Base-by-base conservation (phyloP, 352 stramenopile genomes). In the Lagenidium sp. region DNA sequence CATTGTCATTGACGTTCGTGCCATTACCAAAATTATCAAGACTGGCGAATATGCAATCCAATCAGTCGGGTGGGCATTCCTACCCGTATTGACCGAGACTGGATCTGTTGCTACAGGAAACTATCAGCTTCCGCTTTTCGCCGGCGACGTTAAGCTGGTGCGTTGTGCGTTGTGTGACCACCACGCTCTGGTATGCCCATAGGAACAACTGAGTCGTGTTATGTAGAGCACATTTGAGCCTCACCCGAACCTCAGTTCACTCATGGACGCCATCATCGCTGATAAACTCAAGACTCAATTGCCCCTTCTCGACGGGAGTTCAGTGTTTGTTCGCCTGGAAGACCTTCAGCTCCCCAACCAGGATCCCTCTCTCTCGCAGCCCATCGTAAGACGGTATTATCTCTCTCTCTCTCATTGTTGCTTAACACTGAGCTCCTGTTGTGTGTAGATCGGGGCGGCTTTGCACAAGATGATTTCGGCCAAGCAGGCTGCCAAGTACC, bases 71-170 rank as follows among this genome's bases (percentile, higher is more conserved):
- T 90, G 78, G 78, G 72, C 62, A 4, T 90, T 86, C 12, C 37
- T 85, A 8, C 69, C 69, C 0, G 51, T 87, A 0, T 58, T 90
- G 3, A 54, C 46, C 5, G 44, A 65, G 15, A 54, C 50, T 6
- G 59, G 53, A 1, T 59, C 52, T 5, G 48, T 90, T 16, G 58
- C 60, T 2, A 39, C 47, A 6, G 58, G 67, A 4, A 63, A 24
- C n/a, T 54, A 67, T 21, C 78, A 87, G 29, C 50, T 90, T 0
- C 78, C 78, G 4, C 34, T 90, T 10, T 82, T 87, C 23, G 45
- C 62, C 16, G 78, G 78, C 11, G 55, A 77, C 28, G 61, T 86
- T 28, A 77, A 81, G 12, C 22, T 82, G 54, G 71, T 86, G 56
- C n/a, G 51, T 53, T 11, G 8, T 15, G 28, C 8, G 8, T 8